Evolutionary conservation across 75 land plant genomes (phyloP).

Genomic region (Chamaecyparis obtusa): DNA sequence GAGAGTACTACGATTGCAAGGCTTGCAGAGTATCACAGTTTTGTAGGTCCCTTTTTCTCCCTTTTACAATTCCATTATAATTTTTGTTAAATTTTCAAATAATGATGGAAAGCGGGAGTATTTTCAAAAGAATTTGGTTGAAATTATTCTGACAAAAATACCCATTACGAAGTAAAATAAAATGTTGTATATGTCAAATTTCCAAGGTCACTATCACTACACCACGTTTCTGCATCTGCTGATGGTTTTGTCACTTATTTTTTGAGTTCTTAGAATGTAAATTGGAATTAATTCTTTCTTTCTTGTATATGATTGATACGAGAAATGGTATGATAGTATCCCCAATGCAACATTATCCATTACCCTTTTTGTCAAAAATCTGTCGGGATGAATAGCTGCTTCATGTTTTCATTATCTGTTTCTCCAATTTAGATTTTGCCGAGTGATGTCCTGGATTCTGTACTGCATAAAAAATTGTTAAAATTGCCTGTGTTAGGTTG

Average conservation of each 20-base stretch:
- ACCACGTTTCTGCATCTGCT: neutral
- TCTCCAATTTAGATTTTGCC: neutral
- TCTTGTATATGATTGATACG: neutral
- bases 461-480: neutral
- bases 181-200: no score
- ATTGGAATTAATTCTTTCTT: neutral
- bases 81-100: neutral
- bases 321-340: neutral
- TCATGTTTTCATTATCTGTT: neutral
- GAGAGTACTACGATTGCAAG: conserved; percentile 99
- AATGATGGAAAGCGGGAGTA: neutral
- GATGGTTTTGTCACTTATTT: neutral
- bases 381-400: neutral
- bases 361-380: neutral
- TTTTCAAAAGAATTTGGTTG: neutral
- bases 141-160: neutral
- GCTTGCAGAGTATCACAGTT: conserved; percentile 85
- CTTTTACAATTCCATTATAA: neutral
- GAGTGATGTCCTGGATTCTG: neutral
- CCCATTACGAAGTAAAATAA: no score
- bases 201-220: neutral
- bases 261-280: neutral
- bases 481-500: neutral
- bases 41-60: conserved; percentile 34
- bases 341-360: neutral